Percentiles rank a stretch among this genome's conserved stretches.
phyloP scores from a whole-genome alignment of 345 rosid species.

The Dipteronia dyeriana region DNA sequence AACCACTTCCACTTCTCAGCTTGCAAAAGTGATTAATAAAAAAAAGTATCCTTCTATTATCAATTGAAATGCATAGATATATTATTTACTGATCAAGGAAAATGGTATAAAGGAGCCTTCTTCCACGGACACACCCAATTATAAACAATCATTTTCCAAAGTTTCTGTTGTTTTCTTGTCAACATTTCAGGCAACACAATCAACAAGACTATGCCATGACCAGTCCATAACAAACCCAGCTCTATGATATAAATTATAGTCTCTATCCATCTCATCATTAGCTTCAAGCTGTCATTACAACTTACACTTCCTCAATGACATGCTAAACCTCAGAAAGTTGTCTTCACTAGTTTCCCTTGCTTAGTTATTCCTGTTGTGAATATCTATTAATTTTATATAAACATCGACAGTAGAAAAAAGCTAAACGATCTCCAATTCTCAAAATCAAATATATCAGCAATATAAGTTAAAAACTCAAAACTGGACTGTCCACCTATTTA shows the following conservation, averaged over 20 bases:
- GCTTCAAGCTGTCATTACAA: neutral
- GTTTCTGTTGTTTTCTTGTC: neutral
- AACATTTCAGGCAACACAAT: neutral
- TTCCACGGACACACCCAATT: neutral
- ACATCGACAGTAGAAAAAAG: neutral
- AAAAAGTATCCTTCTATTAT: neutral
- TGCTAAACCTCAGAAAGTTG: neutral
- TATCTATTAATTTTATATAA: neutral
- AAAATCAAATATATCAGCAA: neutral
- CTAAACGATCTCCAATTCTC: neutral
- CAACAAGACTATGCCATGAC: neutral
- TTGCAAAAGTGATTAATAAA: neutral
- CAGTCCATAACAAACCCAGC: neutral
- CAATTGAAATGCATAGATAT: neutral
- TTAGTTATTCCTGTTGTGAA: no score
- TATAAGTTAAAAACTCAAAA: neutral
- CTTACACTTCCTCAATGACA: neutral
- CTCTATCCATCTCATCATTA: neutral
- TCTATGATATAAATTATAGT: neutral
- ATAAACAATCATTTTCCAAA: neutral
- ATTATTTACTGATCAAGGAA: neutral
- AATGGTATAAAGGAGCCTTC: neutral
- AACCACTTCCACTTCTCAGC: conserved; percentile 3
- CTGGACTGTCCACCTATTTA: neutral
- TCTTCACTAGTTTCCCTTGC: neutral